phyloP scores from a whole-genome alignment of 2,329 filamentous ascomycete species.

The Aspergillus pseudonomiae region DNA sequence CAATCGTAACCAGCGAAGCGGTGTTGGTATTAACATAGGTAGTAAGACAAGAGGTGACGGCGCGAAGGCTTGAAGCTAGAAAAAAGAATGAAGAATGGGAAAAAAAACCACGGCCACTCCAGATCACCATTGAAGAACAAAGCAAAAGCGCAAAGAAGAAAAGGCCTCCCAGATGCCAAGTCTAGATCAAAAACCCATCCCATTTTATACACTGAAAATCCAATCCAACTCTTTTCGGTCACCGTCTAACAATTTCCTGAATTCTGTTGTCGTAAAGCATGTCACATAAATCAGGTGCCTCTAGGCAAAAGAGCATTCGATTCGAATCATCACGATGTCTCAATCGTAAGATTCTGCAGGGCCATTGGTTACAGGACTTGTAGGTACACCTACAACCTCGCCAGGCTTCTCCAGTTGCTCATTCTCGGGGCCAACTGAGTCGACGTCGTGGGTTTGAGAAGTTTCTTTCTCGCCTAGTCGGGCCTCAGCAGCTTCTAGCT shows the following conservation, averaged over 20 bases:
- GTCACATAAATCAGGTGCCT: constrained; percentile 5
- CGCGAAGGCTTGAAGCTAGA: not conserved
- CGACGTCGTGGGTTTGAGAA: not conserved
- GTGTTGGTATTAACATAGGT: not conserved
- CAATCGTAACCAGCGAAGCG: not conserved
- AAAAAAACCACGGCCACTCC: not conserved
- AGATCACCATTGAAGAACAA: not conserved
- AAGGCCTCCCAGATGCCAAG: constrained; percentile 9
- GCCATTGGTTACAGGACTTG: not conserved
- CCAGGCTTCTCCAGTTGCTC: not conserved
- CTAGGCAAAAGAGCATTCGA: not conserved
- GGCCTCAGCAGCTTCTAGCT: constrained; percentile 67
- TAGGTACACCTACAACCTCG: not conserved
- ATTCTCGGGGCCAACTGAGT: constrained; percentile 1
- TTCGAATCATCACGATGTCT: not conserved
- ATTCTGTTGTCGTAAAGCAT: constrained; percentile 16
- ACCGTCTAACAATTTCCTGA: constrained; percentile 2
- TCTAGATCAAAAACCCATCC: not conserved
- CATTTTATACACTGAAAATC: constrained; percentile 7
- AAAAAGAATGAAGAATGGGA: not conserved
- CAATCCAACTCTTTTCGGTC: not conserved
- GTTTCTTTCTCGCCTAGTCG: constrained; percentile 47
- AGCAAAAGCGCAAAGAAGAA: not conserved
- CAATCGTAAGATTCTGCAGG: constrained; percentile 1
- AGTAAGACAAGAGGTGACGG: not conserved